A percentile compares a stretch with the other conserved stretches of the same genome.
Evolutionary conservation across 495 filamentous ascomycete genomes (phyloP).

Genomic region (Neurospora discreta): DNA sequence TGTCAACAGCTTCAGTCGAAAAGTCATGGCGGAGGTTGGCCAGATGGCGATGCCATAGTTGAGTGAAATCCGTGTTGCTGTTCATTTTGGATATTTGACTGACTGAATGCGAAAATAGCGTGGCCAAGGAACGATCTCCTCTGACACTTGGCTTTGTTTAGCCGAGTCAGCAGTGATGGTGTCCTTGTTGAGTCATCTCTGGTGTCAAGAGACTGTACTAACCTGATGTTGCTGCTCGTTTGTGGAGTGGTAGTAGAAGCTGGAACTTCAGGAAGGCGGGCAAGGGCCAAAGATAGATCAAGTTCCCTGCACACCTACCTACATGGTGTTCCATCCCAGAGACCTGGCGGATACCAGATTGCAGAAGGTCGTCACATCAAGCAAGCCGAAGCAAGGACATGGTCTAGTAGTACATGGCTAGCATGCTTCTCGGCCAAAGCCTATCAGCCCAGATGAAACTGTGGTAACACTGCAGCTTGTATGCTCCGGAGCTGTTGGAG

Average conservation of each 20-base stretch:
- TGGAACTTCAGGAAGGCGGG: background rate
- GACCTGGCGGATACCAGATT: background rate
- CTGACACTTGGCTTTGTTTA: background rate
- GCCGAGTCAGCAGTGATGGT: background rate
- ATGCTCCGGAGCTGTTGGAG: background rate
- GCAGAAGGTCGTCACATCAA: background rate
- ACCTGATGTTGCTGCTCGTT: background rate
- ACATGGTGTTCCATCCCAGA: background rate
- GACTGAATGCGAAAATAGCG: background rate
- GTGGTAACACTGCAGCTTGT: background rate
- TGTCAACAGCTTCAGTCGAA: background rate
- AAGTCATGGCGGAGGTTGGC: constrained; percentile 6
- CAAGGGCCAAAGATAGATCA: background rate
- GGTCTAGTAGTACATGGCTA: background rate
- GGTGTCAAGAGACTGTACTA: background rate
- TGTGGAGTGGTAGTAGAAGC: background rate
- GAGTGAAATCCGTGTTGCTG: constrained; percentile 6
- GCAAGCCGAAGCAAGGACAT: background rate
- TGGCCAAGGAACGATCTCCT: background rate
- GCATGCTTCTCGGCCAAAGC: background rate
- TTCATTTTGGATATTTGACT: background rate
- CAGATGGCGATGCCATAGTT: constrained; percentile 12
- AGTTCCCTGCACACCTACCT: background rate
- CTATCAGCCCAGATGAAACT: background rate
- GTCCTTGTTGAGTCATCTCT: background rate